Conservation (phyloP, 176 grass and related monocot genomes). For the Poa annua region DNA sequence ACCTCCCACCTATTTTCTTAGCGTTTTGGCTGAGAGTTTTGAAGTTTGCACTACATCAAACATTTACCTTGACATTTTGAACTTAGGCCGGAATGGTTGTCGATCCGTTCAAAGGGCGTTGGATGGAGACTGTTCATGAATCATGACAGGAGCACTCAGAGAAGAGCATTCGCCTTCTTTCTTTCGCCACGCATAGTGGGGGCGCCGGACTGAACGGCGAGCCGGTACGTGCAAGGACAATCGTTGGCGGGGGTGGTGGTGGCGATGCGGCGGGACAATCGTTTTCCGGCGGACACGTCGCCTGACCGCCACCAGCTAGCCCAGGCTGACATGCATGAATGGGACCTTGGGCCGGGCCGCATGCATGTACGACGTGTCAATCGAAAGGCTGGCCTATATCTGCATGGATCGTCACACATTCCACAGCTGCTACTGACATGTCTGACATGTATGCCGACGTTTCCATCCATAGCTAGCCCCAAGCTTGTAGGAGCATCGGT, state of each 20-base stretch:
- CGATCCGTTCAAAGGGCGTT: no score
- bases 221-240: neutral
- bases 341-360: neutral
- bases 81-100: no score
- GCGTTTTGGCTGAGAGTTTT: no score
- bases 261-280: neutral
- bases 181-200: neutral
- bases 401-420: neutral
- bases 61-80: no score
- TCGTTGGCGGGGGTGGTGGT: neutral
- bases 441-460: conserved; percentile 6
- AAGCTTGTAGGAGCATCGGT: neutral
- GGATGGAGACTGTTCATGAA: no score
- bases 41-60: no score
- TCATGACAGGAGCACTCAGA: no score
- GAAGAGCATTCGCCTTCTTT: no score
- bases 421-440: neutral
- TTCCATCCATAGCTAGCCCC: neutral
- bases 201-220: neutral
- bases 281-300: conserved; percentile 33
- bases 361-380: neutral
- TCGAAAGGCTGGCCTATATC: neutral
- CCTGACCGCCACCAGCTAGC: neutral
- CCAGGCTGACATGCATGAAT: neutral
- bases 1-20: no score